Evolutionary conservation across 1,284 basidiomycete genomes (phyloP), one percentile per base, ranked within the genome.

Genomic region (Trichosporon faecale): DNA sequence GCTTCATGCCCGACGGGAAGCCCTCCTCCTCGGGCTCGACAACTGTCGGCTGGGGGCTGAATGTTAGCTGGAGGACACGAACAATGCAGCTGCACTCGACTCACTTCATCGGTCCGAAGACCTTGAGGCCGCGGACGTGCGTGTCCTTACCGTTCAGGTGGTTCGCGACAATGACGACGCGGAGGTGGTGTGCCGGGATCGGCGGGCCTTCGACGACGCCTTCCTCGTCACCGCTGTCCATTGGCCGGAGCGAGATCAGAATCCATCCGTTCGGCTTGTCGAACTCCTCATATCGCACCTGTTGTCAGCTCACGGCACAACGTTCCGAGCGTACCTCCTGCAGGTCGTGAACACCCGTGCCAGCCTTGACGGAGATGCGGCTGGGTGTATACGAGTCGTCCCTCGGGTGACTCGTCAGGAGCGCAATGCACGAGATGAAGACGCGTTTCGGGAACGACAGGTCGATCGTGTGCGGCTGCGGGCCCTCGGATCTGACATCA

Each of bases 141-240:
- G 97, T 99, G 83, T 99, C 97, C 82, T 99, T 99, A 3, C 97
- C 97, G 76, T 96, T 98, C 88, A 97, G 91, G 79, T 99, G 95
- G 79, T 99, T 99, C 23, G 92, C 90, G 23, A 95, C 86, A 67
- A 99, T 89, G 70, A 95, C 90, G 35, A 99, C 87, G 78, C 98
- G 95, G 4, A 99, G 83, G 12, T 97, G 88, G 80, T 96, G 95
- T 1, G 93, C 92, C 73, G 91, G 89, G 12, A 98, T 88, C 0
- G 94, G 90, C 78, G 91, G 91, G 75, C 82, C 83, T 55, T 80
- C 80, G n/a, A 73, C 70, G 18, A 90, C 88, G 1, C 90, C 91
- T 66, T 93, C 91, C 70, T 93, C 91, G 61, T 87, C 88, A 8
- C 57, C 57, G 0, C 88, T 86, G 76, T 94, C 93, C 49, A 90